Base-by-base conservation (phyloP, 306 rosid species). In the Ziziphus jujuba region DNA sequence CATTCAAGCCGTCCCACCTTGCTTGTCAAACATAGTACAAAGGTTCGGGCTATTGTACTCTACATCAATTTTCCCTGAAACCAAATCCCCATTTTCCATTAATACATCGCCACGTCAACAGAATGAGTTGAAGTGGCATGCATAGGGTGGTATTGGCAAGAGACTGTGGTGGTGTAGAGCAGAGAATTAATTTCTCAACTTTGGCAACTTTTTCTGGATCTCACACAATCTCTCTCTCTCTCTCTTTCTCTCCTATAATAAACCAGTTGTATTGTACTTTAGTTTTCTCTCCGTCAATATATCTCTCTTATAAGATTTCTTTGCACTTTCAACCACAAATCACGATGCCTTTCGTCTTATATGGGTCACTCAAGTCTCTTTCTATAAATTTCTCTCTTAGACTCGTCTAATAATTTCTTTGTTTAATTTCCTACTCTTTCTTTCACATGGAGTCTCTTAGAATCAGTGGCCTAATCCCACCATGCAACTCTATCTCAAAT, bases 361-460 rank as follows among this genome's bases (percentile, higher is more conserved):
- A 6, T 55, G 50, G 75, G 3, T 12, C 12, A 40, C 58, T 76
- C 65, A 5, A 12, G 35, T 34, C 21, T 15, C 59, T 45, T 59
- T 31, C 67, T 9, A n/a, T n/a, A n/a, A n/a, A 17, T 48, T 45
- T 75, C 66, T 54, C 63, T n/a, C n/a, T n/a, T 60, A 48, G 34
- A 21, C 25, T 51, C 44, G n/a, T n/a, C n/a, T n/a, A n/a, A n/a
- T n/a, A n/a, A n/a, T 20, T 61, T 35, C 49, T 7, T 9, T 28
- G 5, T 5, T 22, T 23, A 1, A 31, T 36, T 48, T 52, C 33
- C 33, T 38, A 17, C 34, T 68, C 23, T 20, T 20, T 1, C 3
- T 28, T 10, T 2, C 20, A 11, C 24, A 90, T 86, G 97, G 93
- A 75, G 67, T 79, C 88, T 72, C 81, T 84, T 0, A 63, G 70